Percentiles rank a stretch among this genome's conserved stretches.
Evolutionary conservation across 306 rosid genomes (phyloP).

Genomic region (Inga oerstediana): DNA sequence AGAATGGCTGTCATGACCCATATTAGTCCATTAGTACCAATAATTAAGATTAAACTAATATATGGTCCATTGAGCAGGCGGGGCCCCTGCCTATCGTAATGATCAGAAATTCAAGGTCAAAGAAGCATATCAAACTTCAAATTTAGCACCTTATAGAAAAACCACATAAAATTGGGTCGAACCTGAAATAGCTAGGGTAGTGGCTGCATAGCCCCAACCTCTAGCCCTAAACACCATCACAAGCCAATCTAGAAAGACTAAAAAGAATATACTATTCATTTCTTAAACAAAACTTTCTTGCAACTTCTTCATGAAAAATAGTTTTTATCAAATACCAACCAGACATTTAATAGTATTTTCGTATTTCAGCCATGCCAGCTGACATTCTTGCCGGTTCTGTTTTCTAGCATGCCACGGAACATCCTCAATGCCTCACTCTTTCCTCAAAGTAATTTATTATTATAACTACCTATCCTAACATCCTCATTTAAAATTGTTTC

Average conservation of each 20-base stretch:
- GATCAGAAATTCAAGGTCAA: background rate
- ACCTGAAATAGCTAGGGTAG: background rate
- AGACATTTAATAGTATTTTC: background rate
- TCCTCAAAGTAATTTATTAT: background rate
- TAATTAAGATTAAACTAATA: background rate
- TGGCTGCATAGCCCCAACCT: background rate
- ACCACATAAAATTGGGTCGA: background rate
- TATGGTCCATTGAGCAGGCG: background rate
- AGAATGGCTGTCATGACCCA: background rate
- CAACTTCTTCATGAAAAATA: background rate
- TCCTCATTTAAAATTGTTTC: background rate
- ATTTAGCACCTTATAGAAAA: background rate
- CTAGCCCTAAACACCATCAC: background rate
- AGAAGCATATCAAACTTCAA: background rate
- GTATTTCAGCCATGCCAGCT: background rate
- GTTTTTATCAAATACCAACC: too few species aligned
- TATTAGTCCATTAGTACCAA: background rate
- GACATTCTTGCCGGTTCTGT: background rate
- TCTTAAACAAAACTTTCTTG: background rate
- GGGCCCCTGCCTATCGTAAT: background rate
- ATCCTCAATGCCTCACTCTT: background rate
- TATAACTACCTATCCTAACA: background rate
- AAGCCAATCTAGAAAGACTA: conserved; percentile 1
- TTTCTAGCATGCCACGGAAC: background rate
- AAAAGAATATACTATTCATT: background rate